Percentiles rank a stretch among this genome's conserved stretches.
Conservation (phyloP, 164 flowering plant genomes). For the Aristolochia contorta region DNA sequence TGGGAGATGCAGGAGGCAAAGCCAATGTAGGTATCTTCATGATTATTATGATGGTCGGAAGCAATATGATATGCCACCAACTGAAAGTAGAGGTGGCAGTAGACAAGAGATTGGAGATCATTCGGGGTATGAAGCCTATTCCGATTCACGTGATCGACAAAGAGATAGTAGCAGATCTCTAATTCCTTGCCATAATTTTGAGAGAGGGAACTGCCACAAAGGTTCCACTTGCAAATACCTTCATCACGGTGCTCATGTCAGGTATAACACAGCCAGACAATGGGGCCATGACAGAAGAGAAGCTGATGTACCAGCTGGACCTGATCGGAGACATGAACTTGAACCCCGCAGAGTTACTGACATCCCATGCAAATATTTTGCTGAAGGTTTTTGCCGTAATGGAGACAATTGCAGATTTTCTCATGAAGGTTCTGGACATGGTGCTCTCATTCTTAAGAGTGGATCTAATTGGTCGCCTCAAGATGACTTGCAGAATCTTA, state of each 20-base stretch:
- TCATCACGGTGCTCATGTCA: conserved; percentile 33
- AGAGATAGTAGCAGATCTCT: conserved; percentile 20
- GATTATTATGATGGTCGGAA: conserved; percentile 25
- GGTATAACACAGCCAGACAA: conserved; percentile 21
- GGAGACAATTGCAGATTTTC: conserved; percentile 60
- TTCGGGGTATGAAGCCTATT: conserved; percentile 17
- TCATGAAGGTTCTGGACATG: conserved; percentile 29
- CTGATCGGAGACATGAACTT: conserved; percentile 22
- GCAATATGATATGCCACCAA: conserved; percentile 11
- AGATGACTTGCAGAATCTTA: conserved; percentile 16
- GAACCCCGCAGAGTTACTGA: conserved; percentile 21
- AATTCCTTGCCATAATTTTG: conserved; percentile 28
- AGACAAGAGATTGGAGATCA: conserved; percentile 25
- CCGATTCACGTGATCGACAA: conserved; percentile 15
- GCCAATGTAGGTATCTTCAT: conserved; percentile 47
- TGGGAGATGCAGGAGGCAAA: conserved; percentile 56
- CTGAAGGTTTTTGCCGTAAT: conserved; percentile 52
- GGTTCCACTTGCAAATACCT: conserved; percentile 48
- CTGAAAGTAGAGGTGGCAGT: conserved; percentile 29
- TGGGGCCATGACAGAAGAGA: conserved; percentile 26
- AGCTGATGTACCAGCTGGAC: conserved; percentile 22
- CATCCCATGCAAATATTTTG: conserved; percentile 55
- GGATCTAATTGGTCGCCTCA: conserved; percentile 25
- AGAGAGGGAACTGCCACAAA: conserved; percentile 35
- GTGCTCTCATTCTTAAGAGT: no score